Evolutionary conservation across 2,329 filamentous ascomycete species (phyloP).

Genomic region (Ophiostoma sp.): DNA sequence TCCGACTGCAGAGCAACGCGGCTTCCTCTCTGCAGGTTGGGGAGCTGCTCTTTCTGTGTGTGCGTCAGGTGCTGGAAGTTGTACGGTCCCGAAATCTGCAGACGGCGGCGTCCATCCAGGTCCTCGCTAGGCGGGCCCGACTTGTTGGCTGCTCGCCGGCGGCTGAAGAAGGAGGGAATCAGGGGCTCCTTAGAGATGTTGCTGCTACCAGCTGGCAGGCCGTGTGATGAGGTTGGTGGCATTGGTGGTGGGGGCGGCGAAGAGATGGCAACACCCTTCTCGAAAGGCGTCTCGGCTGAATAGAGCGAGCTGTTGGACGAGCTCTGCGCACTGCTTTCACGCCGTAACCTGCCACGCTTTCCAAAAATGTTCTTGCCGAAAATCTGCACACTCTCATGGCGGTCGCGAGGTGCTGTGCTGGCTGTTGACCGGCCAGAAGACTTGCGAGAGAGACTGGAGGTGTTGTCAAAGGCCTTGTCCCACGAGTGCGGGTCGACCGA

Average conservation of each 20-base stretch:
- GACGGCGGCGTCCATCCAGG: conserved; percentile 40
- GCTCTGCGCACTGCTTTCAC: conserved; percentile 52
- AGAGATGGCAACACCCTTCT: conserved; percentile 30
- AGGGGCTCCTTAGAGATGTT: conserved; percentile 41
- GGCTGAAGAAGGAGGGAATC: conserved; percentile 53
- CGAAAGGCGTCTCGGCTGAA: conserved; percentile 45
- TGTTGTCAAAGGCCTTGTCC: conserved; percentile 49
- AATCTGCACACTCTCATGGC: conserved; percentile 60
- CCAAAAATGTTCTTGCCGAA: conserved; percentile 62
- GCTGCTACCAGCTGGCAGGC: conserved; percentile 26
- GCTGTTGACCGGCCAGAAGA: conserved; percentile 58
- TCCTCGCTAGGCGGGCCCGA: conserved; percentile 36
- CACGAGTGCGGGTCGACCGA: conserved; percentile 49
- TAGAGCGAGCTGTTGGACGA: conserved; percentile 52
- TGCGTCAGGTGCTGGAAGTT: conserved; percentile 68
- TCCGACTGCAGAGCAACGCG: conserved; percentile 47
- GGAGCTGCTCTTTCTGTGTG: conserved; percentile 52
- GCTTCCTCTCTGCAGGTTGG: conserved; percentile 44
- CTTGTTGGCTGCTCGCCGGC: conserved; percentile 45
- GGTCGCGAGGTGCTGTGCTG: conserved; percentile 54
- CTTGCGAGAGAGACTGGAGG: conserved; percentile 49
- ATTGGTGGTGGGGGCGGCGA: conserved; percentile 31
- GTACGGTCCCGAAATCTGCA: conserved; percentile 63
- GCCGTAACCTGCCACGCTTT: conserved; percentile 53
- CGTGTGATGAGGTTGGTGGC: conserved; percentile 36